Evolutionary conservation across 495 filamentous ascomycete species (phyloP).

Genomic region (Schizothecium vesticola): DNA sequence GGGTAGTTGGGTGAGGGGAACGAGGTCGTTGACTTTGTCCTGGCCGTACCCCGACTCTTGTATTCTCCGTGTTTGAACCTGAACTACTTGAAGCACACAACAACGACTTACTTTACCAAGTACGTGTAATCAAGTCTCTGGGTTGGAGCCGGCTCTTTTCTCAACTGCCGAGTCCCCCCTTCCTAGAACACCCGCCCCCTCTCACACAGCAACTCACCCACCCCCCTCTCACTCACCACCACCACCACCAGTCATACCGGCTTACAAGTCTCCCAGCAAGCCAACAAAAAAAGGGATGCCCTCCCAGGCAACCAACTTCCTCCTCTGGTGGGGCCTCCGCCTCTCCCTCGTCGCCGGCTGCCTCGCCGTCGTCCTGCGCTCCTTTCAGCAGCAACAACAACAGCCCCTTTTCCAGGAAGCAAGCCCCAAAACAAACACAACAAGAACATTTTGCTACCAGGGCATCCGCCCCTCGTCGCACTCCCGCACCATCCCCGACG

Average conservation of each 20-base stretch:
- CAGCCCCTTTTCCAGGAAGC: neutral
- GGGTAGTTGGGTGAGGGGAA: neutral
- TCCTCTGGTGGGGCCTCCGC: slow-evolving; percentile 17
- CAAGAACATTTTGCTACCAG: slow-evolving; percentile 37
- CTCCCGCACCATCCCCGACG: neutral
- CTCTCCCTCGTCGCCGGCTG: slow-evolving; percentile 19
- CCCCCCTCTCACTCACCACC: neutral
- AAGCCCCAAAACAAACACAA: neutral
- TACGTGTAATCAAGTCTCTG: neutral
- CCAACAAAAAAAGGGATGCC: neutral
- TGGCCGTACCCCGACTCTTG: neutral
- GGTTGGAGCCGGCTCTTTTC: neutral
- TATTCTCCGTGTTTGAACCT: too few species aligned
- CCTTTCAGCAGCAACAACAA: slow-evolving; percentile 1
- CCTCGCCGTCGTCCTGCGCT: slow-evolving; percentile 15
- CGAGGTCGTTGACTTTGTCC: neutral
- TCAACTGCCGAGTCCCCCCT: neutral
- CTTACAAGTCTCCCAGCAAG: neutral
- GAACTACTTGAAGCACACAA: too few species aligned
- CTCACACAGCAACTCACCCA: neutral
- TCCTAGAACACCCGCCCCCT: neutral
- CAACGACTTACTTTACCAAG: neutral
- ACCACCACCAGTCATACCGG: neutral
- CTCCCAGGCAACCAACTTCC: neutral
- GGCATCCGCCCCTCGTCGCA: slow-evolving; percentile 33